Evolutionary conservation across 2,329 filamentous ascomycete species (phyloP).

Genomic region (Fusarium sp.): DNA sequence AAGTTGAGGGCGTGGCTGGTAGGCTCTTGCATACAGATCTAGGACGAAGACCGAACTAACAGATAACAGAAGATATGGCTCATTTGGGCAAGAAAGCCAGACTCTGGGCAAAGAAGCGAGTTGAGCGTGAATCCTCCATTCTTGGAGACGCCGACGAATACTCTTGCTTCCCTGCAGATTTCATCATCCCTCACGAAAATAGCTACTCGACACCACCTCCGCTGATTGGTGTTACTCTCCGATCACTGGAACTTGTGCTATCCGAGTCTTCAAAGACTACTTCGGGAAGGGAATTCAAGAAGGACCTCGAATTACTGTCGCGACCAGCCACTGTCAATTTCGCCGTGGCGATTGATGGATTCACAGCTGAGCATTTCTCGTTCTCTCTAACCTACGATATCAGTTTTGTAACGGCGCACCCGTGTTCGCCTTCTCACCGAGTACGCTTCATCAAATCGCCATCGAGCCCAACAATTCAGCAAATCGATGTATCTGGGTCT

Average conservation of each 20-base stretch:
- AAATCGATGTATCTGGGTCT: constrained; percentile 64
- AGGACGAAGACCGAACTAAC: constrained; percentile 20
- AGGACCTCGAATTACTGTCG: constrained; percentile 51
- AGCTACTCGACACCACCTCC: constrained; percentile 62
- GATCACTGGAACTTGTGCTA: constrained; percentile 62
- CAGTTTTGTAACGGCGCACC: constrained; percentile 74
- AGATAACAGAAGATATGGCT: constrained; percentile 59
- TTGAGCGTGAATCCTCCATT: constrained; percentile 71
- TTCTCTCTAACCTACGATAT: constrained; percentile 67
- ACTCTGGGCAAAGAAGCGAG: constrained; percentile 68
- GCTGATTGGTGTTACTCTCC: constrained; percentile 61
- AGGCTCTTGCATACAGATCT: constrained; percentile 40
- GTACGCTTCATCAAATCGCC: constrained; percentile 70
- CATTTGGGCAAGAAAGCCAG: constrained; percentile 67
- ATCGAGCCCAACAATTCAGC: constrained; percentile 69
- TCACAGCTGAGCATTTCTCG: constrained; percentile 55
- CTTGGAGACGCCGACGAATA: constrained; percentile 67
- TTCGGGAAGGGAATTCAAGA: constrained; percentile 20
- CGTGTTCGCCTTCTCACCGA: constrained; percentile 68
- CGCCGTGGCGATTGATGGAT: constrained; percentile 53
- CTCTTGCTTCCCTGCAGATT: constrained; percentile 69
- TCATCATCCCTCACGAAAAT: constrained; percentile 70
- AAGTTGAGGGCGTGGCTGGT: constrained; percentile 66
- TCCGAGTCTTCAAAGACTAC: constrained; percentile 59
- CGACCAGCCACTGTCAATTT: constrained; percentile 53